Percentiles rank a stretch among this genome's conserved stretches.
These are phyloP conservation scores for Colletotrichum somersetense DNA, from an alignment of 2,329 filamentous ascomycete species.

Conservation along the genomic window DNA sequence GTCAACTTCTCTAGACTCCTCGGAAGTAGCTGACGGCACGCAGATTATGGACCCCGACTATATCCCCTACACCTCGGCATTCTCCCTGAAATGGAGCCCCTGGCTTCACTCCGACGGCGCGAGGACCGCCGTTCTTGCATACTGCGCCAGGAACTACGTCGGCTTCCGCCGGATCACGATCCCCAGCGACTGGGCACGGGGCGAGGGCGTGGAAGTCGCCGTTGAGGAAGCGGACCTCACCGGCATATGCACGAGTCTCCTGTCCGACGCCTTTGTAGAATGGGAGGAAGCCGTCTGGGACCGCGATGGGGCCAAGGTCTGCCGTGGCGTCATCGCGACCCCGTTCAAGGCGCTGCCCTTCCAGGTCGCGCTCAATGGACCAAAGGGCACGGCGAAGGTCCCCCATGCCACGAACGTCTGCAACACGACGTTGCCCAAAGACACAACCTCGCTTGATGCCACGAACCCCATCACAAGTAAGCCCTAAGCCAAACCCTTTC, in stretches of 20 bases:
- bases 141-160: constrained; percentile 64
- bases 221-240: constrained; percentile 58
- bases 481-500: constrained; percentile 44
- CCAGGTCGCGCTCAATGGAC: constrained; percentile 58
- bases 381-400: constrained; percentile 43
- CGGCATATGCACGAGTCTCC: constrained; percentile 64
- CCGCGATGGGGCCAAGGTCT: constrained; percentile 53
- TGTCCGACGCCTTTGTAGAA: constrained; percentile 65
- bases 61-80: constrained; percentile 61
- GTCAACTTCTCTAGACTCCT: too few species aligned
- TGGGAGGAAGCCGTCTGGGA: constrained; percentile 66
- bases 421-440: constrained; percentile 58
- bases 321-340: constrained; percentile 67
- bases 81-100: constrained; percentile 67
- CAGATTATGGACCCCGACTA: constrained; percentile 61
- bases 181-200: constrained; percentile 50
- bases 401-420: constrained; percentile 60
- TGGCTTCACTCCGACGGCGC: constrained; percentile 57
- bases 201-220: constrained; percentile 53
- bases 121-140: constrained; percentile 61
- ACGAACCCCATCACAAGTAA: constrained; percentile 63
- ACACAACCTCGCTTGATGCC: constrained; percentile 45
- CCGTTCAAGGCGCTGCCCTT: constrained; percentile 65
- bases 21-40: not conserved
- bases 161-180: constrained; percentile 67